Evolutionary conservation across 495 filamentous ascomycete species (phyloP), one percentile per base, ranked within the genome.

Genomic region (Aspergillus wentii): DNA sequence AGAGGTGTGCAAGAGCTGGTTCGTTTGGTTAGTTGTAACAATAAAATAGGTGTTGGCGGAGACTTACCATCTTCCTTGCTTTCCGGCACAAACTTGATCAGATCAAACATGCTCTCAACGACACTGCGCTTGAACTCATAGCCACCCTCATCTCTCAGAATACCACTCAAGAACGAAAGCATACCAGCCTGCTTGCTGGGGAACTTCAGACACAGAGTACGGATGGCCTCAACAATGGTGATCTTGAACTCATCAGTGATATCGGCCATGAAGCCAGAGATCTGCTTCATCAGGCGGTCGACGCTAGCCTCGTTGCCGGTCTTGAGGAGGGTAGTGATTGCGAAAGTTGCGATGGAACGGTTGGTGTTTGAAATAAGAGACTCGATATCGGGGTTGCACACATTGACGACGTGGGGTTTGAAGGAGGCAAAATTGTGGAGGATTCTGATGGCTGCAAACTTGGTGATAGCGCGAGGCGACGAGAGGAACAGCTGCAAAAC

Each of bases 201-300:
- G 65, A 99, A 99, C 62, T 99, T 99, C 49, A 99, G 71, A 57
- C 91, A 96, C 16, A 99, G 66, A 5, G 92, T 96, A 27, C 94
- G 83, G 50, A 97, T 95, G 25, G 92, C 94, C 64, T 97, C 92
- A 23, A 99, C 91, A 56, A 99, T 94, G 23, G 94, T 97, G 55
- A 99, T 94, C 69, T 97, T 97, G 72, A 99, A 99, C 61, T 97
- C 92, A 59, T 99, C 90, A 5, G 89, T 94, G 49, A 95, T 95
- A 62, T 96, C 90, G 9, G 88, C 85, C 89, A 96, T 96, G 69
- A 96, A 94, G 26, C 86, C 85, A 11, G 86, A 88, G 41, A 95
- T 96, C 60, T 97, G 92, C 72, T 96, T 96, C 87, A 98, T 95
- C 38, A 99, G 67, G 40, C 94, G 84, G 60, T 99, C 92, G 27